Conservation (phyloP, 306 rosid species). For the Vigna nakashimae region DNA sequence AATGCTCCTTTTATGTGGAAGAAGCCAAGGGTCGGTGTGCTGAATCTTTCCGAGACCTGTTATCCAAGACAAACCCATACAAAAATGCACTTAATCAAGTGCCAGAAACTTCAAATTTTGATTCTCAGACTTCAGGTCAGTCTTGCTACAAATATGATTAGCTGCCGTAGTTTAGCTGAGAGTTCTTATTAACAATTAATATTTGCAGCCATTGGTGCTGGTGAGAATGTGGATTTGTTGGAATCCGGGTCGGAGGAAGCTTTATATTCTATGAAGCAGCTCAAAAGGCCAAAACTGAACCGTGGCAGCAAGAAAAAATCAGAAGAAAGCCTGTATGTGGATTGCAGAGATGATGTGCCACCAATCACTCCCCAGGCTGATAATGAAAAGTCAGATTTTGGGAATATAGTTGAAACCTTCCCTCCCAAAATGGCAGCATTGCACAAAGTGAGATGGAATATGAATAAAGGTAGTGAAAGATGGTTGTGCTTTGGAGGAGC, state of each 20-base stretch:
- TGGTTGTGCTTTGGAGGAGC: conserved; percentile 96
- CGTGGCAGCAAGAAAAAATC: conserved; percentile 49
- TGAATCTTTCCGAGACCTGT: conserved; percentile 59
- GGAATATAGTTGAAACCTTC: conserved; percentile 52
- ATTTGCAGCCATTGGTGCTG: conserved; percentile 50
- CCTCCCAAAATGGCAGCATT: conserved; percentile 75
- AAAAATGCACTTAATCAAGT: conserved; percentile 43
- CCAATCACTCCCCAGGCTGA: conserved; percentile 36
- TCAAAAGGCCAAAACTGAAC: conserved; percentile 47
- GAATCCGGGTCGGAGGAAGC: conserved; percentile 59
- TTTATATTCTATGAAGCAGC: conserved; percentile 38
- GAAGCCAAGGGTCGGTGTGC: conserved; percentile 51
- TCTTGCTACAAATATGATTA: conserved; percentile 34
- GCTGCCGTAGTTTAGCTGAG: conserved; percentile 1
- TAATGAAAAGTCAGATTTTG: conserved; percentile 36
- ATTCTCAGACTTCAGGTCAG: conserved; percentile 61
- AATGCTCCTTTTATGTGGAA: conserved; percentile 59
- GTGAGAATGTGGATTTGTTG: conserved; percentile 41
- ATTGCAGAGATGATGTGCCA: conserved; percentile 45
- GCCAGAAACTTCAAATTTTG: conserved; percentile 44
- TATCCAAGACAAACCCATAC: conserved; percentile 48
- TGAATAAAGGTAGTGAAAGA: conserved; percentile 89
- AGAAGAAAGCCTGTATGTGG: conserved; percentile 40
- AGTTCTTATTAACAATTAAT: conserved; percentile 34
- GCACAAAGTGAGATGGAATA: conserved; percentile 91